Percentiles rank a stretch among this genome's conserved stretches.
These are phyloP conservation scores for Quercus dentata DNA, from an alignment of 306 rosid species.

Conservation along the genomic window DNA sequence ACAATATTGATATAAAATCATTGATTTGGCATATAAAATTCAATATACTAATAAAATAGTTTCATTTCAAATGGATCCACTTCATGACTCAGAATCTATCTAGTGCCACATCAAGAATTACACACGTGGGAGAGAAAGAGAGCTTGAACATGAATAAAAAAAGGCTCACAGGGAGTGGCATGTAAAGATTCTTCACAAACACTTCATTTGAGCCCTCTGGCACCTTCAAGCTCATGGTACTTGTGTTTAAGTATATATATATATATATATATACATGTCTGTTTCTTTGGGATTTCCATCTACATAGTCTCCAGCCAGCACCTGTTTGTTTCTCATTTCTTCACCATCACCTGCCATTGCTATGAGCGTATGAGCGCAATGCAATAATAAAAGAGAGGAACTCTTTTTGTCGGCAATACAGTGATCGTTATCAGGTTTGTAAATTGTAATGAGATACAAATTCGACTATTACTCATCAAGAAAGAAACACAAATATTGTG, in stretches of 20 bases:
- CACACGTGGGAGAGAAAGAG: too few species aligned
- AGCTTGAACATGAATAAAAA: background rate
- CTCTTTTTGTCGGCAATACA: background rate
- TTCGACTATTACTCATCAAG: too few species aligned
- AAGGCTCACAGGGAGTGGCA: conserved; percentile 62
- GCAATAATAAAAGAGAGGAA: background rate
- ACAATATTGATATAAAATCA: too few species aligned
- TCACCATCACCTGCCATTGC: background rate
- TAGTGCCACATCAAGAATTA: too few species aligned
- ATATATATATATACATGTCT: too few species aligned
- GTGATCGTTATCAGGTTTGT: too few species aligned
- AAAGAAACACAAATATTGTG: too few species aligned
- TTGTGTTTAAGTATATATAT: background rate
- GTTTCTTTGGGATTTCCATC: conserved; percentile 36
- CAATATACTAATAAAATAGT: too few species aligned
- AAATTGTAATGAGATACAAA: too few species aligned
- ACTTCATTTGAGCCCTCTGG: conserved; percentile 33
- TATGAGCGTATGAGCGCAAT: background rate
- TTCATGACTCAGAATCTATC: too few species aligned
- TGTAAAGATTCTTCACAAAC: conserved; percentile 55
- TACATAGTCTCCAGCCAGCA: conserved; percentile 29
- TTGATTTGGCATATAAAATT: too few species aligned
- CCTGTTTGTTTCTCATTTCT: conserved; percentile 38
- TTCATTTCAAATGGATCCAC: too few species aligned
- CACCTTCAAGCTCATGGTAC: conserved; percentile 31